These are phyloP conservation scores for Symbiodinium pilosum DNA, from an alignment of 73 alveolate genomes.

Conservation along the genomic window DNA sequence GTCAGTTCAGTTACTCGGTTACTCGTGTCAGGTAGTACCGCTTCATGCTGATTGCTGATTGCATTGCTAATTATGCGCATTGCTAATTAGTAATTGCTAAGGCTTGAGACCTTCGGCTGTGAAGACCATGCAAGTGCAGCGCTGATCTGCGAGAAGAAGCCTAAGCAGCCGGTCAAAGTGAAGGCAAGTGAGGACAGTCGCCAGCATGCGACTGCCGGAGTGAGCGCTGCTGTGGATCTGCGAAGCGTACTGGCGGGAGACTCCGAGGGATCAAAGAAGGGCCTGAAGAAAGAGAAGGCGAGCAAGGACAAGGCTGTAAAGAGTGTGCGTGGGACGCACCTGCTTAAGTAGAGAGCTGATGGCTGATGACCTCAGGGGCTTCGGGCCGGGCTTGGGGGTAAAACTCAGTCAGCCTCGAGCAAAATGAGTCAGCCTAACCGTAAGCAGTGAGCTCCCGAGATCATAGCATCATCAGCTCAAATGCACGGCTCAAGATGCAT, in stretches of 20 bases:
- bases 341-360: neutral
- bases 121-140: neutral
- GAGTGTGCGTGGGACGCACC: neutral
- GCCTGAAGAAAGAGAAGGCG: neutral
- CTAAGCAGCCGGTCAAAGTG: neutral
- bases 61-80: neutral
- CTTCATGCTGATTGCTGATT: neutral
- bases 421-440: no score
- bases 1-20: neutral
- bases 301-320: neutral
- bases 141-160: neutral
- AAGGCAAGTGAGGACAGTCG: neutral
- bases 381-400: no score
- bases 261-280: neutral
- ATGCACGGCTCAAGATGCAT: no score
- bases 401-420: no score
- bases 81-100: neutral
- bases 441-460: no score
- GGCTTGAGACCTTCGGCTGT: neutral
- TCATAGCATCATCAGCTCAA: no score
- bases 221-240: neutral
- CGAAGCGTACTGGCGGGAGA: neutral
- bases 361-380: no score
- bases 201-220: neutral
- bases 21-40: neutral